These are phyloP conservation scores for Malania oleifera DNA, from an alignment of 164 flowering plant species.

Conservation along the genomic window DNA sequence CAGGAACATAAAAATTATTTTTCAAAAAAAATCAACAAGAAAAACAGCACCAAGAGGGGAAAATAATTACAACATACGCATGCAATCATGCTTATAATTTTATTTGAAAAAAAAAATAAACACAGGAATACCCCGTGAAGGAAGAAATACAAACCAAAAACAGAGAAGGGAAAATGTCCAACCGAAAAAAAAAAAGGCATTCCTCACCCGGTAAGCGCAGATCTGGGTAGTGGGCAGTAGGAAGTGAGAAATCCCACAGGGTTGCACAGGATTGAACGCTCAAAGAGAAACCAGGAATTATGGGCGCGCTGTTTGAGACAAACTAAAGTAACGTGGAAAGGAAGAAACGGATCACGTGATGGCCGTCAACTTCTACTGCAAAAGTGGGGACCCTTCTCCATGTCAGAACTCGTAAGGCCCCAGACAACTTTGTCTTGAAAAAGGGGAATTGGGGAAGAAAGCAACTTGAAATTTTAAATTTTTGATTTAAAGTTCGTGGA, in stretches of 20 bases:
- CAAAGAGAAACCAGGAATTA: slow-evolving; percentile 1
- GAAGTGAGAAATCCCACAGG: slow-evolving; percentile 10
- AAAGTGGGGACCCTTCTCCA: neutral
- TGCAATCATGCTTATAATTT: no score
- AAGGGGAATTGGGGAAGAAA: no score
- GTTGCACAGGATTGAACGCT: neutral
- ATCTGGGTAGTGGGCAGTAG: slow-evolving; percentile 10
- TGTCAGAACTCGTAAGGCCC: slow-evolving; percentile 13
- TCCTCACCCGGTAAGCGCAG: slow-evolving; percentile 13
- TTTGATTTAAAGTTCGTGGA: no score
- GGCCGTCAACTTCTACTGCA: slow-evolving; percentile 16
- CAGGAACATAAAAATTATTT: neutral
- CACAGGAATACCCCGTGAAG: no score
- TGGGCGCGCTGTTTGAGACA: slow-evolving; percentile 29
- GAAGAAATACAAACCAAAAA: neutral
- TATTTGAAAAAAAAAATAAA: no score
- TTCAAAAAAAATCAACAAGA: neutral
- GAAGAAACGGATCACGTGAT: slow-evolving; percentile 29
- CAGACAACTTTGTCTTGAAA: no score
- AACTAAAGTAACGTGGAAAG: slow-evolving; percentile 12
- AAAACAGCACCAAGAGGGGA: neutral
- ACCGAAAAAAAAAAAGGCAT: slow-evolving; percentile 2
- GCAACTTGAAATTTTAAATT: no score
- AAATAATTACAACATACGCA: no score
- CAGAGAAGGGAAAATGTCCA: neutral